phyloP scores from a whole-genome alignment of 495 filamentous ascomycete genomes.

The Neurospora pannonica region DNA sequence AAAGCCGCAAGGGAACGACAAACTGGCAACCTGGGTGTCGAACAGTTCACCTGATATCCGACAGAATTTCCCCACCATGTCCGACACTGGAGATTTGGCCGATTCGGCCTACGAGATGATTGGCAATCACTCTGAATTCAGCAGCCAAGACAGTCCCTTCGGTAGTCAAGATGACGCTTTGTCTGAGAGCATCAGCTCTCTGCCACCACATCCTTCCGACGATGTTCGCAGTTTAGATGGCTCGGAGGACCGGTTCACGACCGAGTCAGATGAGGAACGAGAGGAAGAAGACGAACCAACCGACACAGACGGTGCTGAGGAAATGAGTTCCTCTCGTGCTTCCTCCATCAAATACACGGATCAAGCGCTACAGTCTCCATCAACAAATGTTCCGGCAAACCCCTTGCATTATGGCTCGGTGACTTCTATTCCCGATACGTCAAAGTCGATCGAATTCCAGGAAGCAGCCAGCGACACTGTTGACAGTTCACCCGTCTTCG shows the following conservation, averaged over 20 bases:
- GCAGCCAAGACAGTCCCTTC: slow-evolving; percentile 24
- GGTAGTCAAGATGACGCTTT: slow-evolving; percentile 36
- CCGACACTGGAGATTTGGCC: slow-evolving; percentile 36
- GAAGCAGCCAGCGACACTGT: slow-evolving; percentile 36
- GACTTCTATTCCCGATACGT: slow-evolving; percentile 4
- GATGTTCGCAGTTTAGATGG: slow-evolving; percentile 47
- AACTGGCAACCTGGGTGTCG: slow-evolving; percentile 43
- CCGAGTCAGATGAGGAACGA: slow-evolving; percentile 13
- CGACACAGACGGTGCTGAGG: slow-evolving; percentile 32
- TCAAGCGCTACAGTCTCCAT: slow-evolving; percentile 34
- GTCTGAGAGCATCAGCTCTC: slow-evolving; percentile 44
- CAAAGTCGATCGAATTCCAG: slow-evolving; percentile 48
- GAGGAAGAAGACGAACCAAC: slow-evolving; percentile 25
- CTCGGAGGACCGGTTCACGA: slow-evolving; percentile 34
- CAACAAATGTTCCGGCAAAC: slow-evolving; percentile 24
- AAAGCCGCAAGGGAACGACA: slow-evolving; percentile 35
- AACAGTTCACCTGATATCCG: slow-evolving; percentile 40
- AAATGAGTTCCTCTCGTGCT: slow-evolving; percentile 29
- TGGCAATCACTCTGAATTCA: neutral
- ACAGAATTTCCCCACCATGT: slow-evolving; percentile 29
- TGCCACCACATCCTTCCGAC: slow-evolving; percentile 37
- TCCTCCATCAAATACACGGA: slow-evolving; percentile 33
- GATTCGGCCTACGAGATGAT: slow-evolving; percentile 53
- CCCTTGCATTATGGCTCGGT: slow-evolving; percentile 25
- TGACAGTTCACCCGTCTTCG: slow-evolving; percentile 43